Evolutionary conservation across 768 basidiomycete genomes (phyloP).

Genomic region (Tephrocybe sp.): DNA sequence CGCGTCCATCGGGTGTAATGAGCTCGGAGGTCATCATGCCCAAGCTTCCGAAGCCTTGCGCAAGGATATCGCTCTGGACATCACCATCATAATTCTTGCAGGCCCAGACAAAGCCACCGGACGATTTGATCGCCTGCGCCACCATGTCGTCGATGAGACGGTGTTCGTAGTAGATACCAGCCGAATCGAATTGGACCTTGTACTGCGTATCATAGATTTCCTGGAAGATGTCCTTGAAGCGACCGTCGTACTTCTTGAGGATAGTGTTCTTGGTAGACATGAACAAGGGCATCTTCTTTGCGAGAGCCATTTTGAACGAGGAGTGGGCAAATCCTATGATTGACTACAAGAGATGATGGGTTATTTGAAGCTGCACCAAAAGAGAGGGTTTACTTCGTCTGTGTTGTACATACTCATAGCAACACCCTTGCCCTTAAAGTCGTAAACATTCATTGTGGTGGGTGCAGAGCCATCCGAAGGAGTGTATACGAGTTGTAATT

Average conservation of each 20-base stretch:
- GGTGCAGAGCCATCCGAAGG: slow-evolving; percentile 73
- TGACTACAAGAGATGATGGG: slow-evolving; percentile 57
- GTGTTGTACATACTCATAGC: slow-evolving; percentile 99
- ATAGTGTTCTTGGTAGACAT: slow-evolving; percentile 99
- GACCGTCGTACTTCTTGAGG: slow-evolving; percentile 95
- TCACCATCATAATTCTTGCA: slow-evolving; percentile 84
- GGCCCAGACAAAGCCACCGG: slow-evolving; percentile 87
- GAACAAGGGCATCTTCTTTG: slow-evolving; percentile 84
- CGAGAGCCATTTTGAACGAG: slow-evolving; percentile 94
- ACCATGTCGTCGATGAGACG: slow-evolving; percentile 99
- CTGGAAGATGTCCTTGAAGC: slow-evolving; percentile 99
- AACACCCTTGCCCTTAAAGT: slow-evolving; percentile 91
- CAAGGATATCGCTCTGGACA: slow-evolving; percentile 90
- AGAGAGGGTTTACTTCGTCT: slow-evolving; percentile 61
- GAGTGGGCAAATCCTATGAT: slow-evolving; percentile 96
- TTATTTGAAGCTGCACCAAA: not conserved
- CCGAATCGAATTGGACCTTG: slow-evolving; percentile 65
- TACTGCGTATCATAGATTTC: slow-evolving; percentile 88
- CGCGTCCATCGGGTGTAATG: slow-evolving; percentile 90
- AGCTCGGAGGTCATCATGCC: slow-evolving; percentile 99
- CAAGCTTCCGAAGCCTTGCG: slow-evolving; percentile 94
- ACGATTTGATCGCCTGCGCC: slow-evolving; percentile 95
- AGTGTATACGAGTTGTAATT: slow-evolving; percentile 88
- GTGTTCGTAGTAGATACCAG: slow-evolving; percentile 90
- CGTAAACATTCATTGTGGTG: slow-evolving; percentile 80